phyloP scores from a whole-genome alignment of 805 yeast species.

The Yamadazyma takamatsuzukensis region DNA sequence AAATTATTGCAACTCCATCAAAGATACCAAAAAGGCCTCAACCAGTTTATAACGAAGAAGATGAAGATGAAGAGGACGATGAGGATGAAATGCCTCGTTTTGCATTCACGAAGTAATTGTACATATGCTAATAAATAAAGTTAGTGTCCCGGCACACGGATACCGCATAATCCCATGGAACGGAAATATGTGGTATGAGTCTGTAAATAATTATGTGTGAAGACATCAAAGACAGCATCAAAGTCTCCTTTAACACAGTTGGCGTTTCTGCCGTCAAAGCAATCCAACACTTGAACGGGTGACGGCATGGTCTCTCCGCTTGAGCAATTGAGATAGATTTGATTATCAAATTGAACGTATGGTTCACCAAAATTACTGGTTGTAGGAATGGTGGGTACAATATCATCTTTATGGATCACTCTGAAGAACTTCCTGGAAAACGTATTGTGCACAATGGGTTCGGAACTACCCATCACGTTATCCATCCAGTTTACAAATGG shows the following conservation, averaged over 20 bases:
- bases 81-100: conserved; percentile 32
- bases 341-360: conserved; percentile 34
- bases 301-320: conserved; percentile 21
- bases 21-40: background rate
- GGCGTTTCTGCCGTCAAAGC: conserved; percentile 22
- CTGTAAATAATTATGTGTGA: conserved; percentile 20
- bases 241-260: conserved; percentile 31
- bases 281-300: conserved; percentile 29
- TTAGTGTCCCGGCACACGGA: too few relatives aligned
- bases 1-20: conserved; percentile 4
- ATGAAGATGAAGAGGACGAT: conserved; percentile 25
- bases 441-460: conserved; percentile 16
- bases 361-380: conserved; percentile 14
- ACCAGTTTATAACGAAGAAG: conserved; percentile 2
- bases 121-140: conserved; percentile 2
- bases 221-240: conserved; percentile 7
- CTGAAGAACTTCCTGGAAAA: conserved; percentile 20
- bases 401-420: conserved; percentile 23
- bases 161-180: conserved; percentile 31
- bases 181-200: conserved; percentile 38
- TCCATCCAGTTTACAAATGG: conserved; percentile 37
- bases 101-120: conserved; percentile 21
- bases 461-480: conserved; percentile 25
- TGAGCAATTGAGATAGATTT: conserved; percentile 34
- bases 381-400: conserved; percentile 28